Base-by-base conservation (phyloP, 2,329 filamentous ascomycete species). In the Calonectria leucothoes region DNA sequence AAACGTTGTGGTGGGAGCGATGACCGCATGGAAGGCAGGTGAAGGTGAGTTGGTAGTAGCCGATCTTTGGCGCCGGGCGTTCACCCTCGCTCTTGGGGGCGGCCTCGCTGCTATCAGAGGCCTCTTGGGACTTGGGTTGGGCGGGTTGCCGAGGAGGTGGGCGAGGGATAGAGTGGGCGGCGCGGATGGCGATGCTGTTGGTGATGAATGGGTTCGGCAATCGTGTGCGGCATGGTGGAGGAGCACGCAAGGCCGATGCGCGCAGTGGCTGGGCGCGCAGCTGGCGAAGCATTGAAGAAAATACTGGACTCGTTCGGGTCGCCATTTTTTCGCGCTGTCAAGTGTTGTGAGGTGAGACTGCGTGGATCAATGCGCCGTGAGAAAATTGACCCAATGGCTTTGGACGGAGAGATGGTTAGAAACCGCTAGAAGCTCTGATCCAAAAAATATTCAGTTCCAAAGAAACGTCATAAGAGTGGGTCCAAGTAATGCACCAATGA, bases 41-140 rank as follows among this genome's bases (percentile, higher is more conserved):
- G 84, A 99, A 98, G 64, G 93, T 94, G 76, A 99, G 89, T 78
- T 95, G 90, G 86, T 98, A 99, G 71, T 94, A 91, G 1, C 95
- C 95, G 78, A 91, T 82, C 31, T 83, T 84, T 42, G 75, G 67
- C 29, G 83, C 78, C 17, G 81, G 82, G 6, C 82, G 77, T 64
- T 78, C 69, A 48, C 82, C 78, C 74, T 84, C 80, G 76, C 80
- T 82, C 55, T 77, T 64, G 6, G 79, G 79, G 20, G 49, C 63
- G 20, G 49, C 63, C 48, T 81, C 79, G 42, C 66, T 73, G 12
- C 55, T 42, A 29, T 73, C 31, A 2, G 75, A 71, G 39, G 71
- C 49, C 33, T 73, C 42, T 15, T 72, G 10, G 3, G 39, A 23
- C 23, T 75, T 71, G 25, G 76, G 69, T 33, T 74, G 69, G 35